These are phyloP conservation scores for Castanea mollissima DNA, from an alignment of 306 rosid genomes.

Conservation along the genomic window DNA sequence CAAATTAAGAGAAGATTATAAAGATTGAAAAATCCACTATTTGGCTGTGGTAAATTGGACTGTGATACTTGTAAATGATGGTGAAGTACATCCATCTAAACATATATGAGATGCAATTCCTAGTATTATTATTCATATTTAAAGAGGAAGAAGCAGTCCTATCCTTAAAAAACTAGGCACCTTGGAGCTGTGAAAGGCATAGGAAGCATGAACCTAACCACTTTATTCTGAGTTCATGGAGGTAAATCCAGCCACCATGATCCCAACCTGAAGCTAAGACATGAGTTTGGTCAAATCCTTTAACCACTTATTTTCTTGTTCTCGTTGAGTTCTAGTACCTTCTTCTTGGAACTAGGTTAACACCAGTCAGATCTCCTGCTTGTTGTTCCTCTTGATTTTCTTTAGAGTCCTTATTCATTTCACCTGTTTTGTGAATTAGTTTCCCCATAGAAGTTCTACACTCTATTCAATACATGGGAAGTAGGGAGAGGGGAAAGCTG, in stretches of 20 bases:
- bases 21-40: background rate
- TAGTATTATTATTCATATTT: background rate
- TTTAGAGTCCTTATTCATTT: background rate
- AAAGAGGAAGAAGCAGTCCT: background rate
- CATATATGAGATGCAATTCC: background rate
- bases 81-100: background rate
- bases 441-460: background rate
- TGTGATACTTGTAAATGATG: background rate
- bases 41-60: background rate
- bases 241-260: background rate
- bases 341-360: too few species aligned
- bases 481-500: conserved; percentile 9
- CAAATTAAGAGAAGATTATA: background rate
- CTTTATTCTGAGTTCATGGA: background rate
- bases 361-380: background rate
- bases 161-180: too few species aligned
- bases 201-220: background rate
- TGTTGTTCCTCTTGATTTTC: background rate
- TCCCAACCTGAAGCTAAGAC: background rate
- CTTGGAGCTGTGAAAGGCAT: too few species aligned
- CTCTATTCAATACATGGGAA: background rate
- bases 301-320: background rate
- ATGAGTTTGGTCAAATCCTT: background rate
- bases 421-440: background rate
- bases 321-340: too few species aligned